Base-by-base conservation (phyloP, 805 yeast species). In the Wickerhamomyces tratensis region DNA sequence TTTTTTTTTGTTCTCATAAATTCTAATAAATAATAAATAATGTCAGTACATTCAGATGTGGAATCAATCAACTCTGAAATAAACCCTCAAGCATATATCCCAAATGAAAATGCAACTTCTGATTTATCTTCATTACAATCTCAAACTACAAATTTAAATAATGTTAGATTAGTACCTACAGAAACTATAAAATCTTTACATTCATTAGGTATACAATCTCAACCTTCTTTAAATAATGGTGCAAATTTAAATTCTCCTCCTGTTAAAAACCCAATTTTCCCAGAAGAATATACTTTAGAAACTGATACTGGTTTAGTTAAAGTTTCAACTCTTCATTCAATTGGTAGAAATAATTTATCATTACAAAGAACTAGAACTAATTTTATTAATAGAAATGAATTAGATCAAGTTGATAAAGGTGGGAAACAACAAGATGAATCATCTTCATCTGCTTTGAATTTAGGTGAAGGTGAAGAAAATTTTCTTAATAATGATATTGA, bases 211-310 rank as follows among this genome's bases (percentile, higher is more conserved):
- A 52, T 84, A 13, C 66, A 76, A 6, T 61, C 71, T n/a, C 67
- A 64, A 5, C 66, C 75, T 1, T 79, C 85, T 5, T 55, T 65
- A 27, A 72, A 77, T 0, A 7, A 27, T 8, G 86, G 77, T 20
- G 20, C 20, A 3, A 20, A 20, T 49, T 63, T 79, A 35, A 72
- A 73, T 49, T 72, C 77, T 38, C 83, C 86, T 53, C 65, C 52
- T 52, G 69, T 74, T 25, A 72, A 69, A 46, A 72, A 74, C 48
- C 84, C 91, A 13, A 81, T 87, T 33, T 88, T 88, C 70, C 96
- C 96, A 8, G 96, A 88, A 67, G 96, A 88, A 59, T 88, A 86
- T 59, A 83, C 88, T 7, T 49, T 88, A 61, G 96, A 88, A 67
- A 88, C 96, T 0, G 72, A 74, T 41, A 86, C 96, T 6, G 96